Conservation (phyloP, 129 eudicot species). For the Flaveria ramosissima region DNA sequence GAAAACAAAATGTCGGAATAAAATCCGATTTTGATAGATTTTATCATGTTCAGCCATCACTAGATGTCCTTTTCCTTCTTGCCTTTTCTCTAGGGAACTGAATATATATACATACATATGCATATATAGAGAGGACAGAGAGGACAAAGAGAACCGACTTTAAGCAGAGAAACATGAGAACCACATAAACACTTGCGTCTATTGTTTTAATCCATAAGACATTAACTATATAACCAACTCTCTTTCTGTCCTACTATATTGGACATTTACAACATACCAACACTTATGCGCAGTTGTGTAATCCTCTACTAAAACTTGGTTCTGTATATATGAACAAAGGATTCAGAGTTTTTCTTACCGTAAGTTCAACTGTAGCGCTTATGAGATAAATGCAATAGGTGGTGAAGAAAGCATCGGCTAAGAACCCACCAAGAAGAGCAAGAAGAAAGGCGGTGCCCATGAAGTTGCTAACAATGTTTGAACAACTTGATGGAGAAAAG, state of each 20-base stretch:
- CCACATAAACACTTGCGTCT: too few species aligned
- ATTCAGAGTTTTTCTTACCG: slow-evolving; percentile 44
- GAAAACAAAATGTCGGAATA: slow-evolving; percentile 7
- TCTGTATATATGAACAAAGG: background rate
- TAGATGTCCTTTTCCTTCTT: slow-evolving; percentile 33
- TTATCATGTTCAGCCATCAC: slow-evolving; percentile 23
- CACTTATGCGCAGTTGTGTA: background rate
- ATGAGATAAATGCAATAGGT: slow-evolving; percentile 71
- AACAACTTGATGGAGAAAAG: slow-evolving; percentile 75
- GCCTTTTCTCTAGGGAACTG: slow-evolving; percentile 37
- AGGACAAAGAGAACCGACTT: background rate
- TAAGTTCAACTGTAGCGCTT: slow-evolving; percentile 67
- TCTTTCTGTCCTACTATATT: background rate
- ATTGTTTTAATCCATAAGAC: too few species aligned
- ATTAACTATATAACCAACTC: background rate
- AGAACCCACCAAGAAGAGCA: slow-evolving; percentile 91
- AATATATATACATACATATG: background rate
- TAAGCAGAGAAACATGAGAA: too few species aligned
- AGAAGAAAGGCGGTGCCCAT: slow-evolving; percentile 96
- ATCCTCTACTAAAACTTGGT: background rate
- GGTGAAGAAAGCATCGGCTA: slow-evolving; percentile 79
- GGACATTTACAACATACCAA: background rate
- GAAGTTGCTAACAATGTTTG: slow-evolving; percentile 79
- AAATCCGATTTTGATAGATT: slow-evolving; percentile 10
- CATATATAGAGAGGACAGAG: background rate